These are phyloP conservation scores for Pleurotus tuber-regium DNA, from an alignment of 768 basidiomycete species.

Conservation along the genomic window DNA sequence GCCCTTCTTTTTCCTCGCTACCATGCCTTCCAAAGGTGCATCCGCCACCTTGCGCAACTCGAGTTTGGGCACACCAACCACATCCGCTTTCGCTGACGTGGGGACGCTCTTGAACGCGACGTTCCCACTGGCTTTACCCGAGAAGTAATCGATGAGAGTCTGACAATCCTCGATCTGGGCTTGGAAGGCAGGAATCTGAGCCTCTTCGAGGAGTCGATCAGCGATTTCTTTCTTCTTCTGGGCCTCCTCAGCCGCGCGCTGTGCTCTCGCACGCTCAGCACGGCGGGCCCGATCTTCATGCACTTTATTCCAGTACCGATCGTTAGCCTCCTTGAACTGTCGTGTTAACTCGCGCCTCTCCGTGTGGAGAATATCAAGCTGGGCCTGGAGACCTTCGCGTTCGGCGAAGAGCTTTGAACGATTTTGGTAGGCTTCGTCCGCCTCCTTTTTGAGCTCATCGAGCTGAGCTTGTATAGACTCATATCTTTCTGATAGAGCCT, in stretches of 20 bases:
- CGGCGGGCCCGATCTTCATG: conserved; percentile 86
- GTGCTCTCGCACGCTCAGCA: conserved; percentile 72
- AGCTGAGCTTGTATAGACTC: conserved; percentile 83
- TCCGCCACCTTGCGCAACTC: conserved; percentile 84
- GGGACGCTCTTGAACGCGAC: conserved; percentile 40
- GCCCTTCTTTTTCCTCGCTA: conserved; percentile 89
- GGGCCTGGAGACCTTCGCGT: conserved; percentile 67
- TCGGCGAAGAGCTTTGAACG: conserved; percentile 86
- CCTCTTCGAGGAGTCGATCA: conserved; percentile 85
- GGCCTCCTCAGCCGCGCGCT: conserved; percentile 74
- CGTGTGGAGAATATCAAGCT: conserved; percentile 68
- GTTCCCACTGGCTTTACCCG: conserved; percentile 55
- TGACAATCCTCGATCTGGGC: conserved; percentile 95
- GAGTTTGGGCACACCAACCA: conserved; percentile 72
- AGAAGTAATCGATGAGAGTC: conserved; percentile 84
- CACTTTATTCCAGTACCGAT: conserved; percentile 78
- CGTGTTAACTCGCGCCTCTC: conserved; percentile 74
- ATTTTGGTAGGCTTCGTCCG: conserved; percentile 79
- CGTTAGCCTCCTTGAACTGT: conserved; percentile 78
- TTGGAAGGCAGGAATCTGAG: conserved; percentile 85
- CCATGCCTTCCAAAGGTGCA: conserved; percentile 58
- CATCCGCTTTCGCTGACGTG: conserved; percentile 37
- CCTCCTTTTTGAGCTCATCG: conserved; percentile 81
- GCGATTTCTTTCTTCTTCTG: conserved; percentile 79
- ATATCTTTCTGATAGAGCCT: conserved; percentile 77